A percentile compares a stretch with the other conserved stretches of the same genome.
Conservation (phyloP, 164 flowering plant genomes). For the Cinnamomum chago region DNA sequence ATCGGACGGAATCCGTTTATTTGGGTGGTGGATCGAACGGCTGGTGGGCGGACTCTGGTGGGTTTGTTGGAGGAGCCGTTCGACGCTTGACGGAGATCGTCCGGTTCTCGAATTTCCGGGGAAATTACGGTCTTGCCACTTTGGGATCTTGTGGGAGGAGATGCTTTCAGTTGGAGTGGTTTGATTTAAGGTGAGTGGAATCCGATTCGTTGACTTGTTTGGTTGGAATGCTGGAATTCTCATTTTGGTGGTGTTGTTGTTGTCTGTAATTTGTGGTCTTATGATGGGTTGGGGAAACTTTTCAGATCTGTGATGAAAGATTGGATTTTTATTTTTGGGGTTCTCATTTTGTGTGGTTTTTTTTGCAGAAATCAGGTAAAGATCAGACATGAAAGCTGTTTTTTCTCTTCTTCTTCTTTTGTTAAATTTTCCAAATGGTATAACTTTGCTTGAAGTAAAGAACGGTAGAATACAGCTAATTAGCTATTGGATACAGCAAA, state of each 20-base stretch:
- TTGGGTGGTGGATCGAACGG: not conserved
- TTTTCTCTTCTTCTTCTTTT: not conserved
- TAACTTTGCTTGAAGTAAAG: not conserved
- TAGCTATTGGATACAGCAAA: not conserved
- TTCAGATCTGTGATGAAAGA: slow-evolving; percentile 2
- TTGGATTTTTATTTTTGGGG: not conserved
- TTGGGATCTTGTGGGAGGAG: not conserved
- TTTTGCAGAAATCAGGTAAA: not conserved
- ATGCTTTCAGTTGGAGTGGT: not conserved
- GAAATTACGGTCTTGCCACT: slow-evolving; percentile 5
- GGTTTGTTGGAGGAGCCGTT: not conserved
- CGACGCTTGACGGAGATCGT: not conserved
- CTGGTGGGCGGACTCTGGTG: slow-evolving; percentile 5
- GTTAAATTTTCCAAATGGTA: not conserved
- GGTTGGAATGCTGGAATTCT: not conserved
- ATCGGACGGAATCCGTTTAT: not conserved
- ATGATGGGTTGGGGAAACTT: not conserved
- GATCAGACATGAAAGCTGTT: not conserved
- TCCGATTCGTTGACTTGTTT: not conserved
- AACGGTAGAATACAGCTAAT: not conserved
- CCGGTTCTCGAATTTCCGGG: slow-evolving; percentile 12
- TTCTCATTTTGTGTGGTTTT: not conserved
- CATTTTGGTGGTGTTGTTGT: not conserved
- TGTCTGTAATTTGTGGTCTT: not conserved
- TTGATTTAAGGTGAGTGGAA: slow-evolving; percentile 8